phyloP scores from a whole-genome alignment of 2,329 filamentous ascomycete species.

The Hypoxylon sp. region DNA sequence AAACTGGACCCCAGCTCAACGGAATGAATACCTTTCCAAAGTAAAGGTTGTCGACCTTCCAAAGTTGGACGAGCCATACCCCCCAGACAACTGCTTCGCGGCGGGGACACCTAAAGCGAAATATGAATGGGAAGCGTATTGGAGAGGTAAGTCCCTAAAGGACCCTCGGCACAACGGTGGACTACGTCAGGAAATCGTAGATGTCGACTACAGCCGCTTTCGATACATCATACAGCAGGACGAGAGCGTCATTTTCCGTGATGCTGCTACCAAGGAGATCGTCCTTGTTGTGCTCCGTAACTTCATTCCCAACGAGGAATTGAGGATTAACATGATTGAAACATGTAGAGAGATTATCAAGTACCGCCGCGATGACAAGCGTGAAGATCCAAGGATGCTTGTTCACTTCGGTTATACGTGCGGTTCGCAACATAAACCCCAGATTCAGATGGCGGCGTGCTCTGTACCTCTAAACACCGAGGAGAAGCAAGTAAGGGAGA shows the following conservation, averaged over 20 bases:
- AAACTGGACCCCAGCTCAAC: conserved; percentile 29
- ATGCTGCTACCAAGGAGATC: conserved; percentile 43
- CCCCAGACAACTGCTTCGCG: not conserved
- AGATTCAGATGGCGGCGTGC: conserved; percentile 30
- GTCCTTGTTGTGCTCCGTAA: conserved; percentile 45
- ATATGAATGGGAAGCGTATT: conserved; percentile 33
- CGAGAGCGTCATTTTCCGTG: conserved; percentile 47
- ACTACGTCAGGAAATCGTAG: conserved; percentile 22
- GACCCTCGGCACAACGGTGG: not conserved
- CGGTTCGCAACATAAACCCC: conserved; percentile 24
- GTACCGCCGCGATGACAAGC: conserved; percentile 26
- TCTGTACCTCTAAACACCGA: conserved; percentile 12
- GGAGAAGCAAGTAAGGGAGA: conserved; percentile 3
- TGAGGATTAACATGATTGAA: conserved; percentile 34
- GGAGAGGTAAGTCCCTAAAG: conserved; percentile 21
- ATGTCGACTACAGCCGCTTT: conserved; percentile 30
- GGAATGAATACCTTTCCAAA: conserved; percentile 18
- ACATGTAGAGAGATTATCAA: conserved; percentile 39
- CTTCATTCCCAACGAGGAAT: conserved; percentile 39
- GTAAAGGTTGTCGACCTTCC: conserved; percentile 18
- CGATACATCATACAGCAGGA: conserved; percentile 41
- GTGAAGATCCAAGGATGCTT: conserved; percentile 36
- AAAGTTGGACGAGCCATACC: not conserved
- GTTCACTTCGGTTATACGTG: conserved; percentile 46
- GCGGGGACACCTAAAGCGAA: conserved; percentile 10